phyloP scores from a whole-genome alignment of 2,329 filamentous ascomycete species.

The Botryotinia convoluta region DNA sequence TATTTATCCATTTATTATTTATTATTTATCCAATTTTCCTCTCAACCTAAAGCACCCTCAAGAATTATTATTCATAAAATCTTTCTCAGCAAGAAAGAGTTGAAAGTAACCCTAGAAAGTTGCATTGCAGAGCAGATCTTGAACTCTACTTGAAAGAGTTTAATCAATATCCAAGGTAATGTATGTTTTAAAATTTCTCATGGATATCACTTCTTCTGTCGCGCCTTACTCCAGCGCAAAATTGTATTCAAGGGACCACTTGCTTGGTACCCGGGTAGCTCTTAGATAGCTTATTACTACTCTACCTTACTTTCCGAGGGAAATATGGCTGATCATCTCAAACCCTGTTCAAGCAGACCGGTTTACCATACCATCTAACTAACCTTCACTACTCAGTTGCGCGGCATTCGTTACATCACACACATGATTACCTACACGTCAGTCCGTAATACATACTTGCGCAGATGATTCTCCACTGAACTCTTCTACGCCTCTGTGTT shows the following conservation, averaged over 20 bases:
- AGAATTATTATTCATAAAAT: not conserved
- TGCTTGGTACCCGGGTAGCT: conserved; percentile 9
- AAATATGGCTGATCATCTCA: conserved; percentile 17
- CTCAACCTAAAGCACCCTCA: not conserved
- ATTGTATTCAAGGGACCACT: conserved; percentile 2
- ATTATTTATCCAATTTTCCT: not conserved
- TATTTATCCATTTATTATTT: not conserved
- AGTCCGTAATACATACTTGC: conserved; percentile 32
- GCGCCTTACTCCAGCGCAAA: conserved; percentile 13
- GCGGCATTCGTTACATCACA: conserved; percentile 29
- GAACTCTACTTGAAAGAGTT: conserved; percentile 6
- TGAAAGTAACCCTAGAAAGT: not conserved
- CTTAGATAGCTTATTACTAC: not conserved
- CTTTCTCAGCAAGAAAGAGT: not conserved
- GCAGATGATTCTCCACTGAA: conserved; percentile 35
- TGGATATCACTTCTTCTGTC: conserved; percentile 1
- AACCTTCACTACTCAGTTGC: conserved; percentile 21
- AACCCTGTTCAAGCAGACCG: conserved; percentile 20
- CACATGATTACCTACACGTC: conserved; percentile 33
- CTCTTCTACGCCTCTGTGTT: conserved; percentile 31
- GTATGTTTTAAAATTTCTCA: conserved; percentile 7
- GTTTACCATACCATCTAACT: conserved; percentile 4
- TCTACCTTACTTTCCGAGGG: not conserved
- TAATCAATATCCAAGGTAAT: conserved; percentile 15
- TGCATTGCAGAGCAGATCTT: not conserved